These are phyloP conservation scores for Cavenderia fasciculata DNA, from an alignment of 78 protist genomes.

Conservation along the genomic window DNA sequence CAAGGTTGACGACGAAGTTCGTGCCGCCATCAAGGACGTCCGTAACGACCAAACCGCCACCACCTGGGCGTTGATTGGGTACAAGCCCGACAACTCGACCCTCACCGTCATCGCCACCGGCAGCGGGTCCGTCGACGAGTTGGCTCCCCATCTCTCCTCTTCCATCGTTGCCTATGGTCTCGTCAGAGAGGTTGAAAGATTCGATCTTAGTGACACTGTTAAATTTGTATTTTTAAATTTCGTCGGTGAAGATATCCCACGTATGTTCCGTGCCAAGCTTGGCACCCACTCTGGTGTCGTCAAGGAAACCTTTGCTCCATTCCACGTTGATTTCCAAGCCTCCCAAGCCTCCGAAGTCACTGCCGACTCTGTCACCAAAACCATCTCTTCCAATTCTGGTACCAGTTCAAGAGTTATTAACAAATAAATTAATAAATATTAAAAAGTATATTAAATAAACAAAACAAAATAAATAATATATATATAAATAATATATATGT, in stretches of 20 bases:
- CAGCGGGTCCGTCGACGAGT: constrained; percentile 66
- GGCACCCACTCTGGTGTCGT: constrained; percentile 76
- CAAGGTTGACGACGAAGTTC: constrained; percentile 1
- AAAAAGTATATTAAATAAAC: too few species aligned
- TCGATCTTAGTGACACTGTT: constrained; percentile 68
- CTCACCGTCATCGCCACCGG: constrained; percentile 25
- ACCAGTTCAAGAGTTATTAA: constrained; percentile 51
- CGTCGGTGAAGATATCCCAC: constrained; percentile 71
- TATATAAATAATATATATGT: too few species aligned
- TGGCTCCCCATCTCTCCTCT: constrained; percentile 20
- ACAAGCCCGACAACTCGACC: constrained; percentile 38
- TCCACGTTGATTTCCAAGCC: constrained; percentile 73
- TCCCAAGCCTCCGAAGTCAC: constrained; percentile 12
- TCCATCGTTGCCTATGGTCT: constrained; percentile 68
- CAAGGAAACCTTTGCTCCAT: constrained; percentile 68
- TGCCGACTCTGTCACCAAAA: not conserved
- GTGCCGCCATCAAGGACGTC: constrained; percentile 52
- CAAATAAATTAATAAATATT: too few species aligned
- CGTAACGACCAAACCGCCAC: constrained; percentile 33
- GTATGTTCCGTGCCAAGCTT: constrained; percentile 82
- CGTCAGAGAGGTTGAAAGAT: constrained; percentile 51
- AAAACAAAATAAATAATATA: too few species aligned
- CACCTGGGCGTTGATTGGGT: constrained; percentile 70
- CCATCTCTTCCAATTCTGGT: constrained; percentile 40
- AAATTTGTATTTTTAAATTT: constrained; percentile 69